phyloP scores from a whole-genome alignment of 2,329 filamentous ascomycete species.

The Didymosphaeria variabile region DNA sequence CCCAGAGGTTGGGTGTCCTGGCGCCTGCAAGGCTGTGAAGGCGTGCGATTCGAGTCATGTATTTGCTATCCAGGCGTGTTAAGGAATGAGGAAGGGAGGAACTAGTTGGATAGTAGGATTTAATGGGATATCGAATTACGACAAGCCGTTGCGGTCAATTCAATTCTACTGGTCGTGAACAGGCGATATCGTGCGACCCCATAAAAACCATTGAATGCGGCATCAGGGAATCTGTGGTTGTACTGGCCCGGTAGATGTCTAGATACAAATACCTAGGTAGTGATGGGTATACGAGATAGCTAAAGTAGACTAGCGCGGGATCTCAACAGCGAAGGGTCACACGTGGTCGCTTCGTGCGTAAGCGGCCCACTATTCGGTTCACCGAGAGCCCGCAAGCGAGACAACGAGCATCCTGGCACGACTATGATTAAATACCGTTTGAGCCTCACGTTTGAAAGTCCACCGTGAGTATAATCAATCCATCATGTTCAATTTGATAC shows the following conservation, averaged over 20 bases:
- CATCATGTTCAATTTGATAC: neutral
- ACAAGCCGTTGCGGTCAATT: neutral
- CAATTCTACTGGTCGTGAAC: too few relatives aligned
- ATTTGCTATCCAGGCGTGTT: neutral
- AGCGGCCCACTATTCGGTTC: slow-evolving; percentile 6
- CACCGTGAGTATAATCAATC: neutral
- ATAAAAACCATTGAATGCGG: too few relatives aligned
- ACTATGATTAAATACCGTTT: neutral
- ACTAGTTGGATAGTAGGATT: neutral
- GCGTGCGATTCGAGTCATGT: neutral
- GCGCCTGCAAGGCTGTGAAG: neutral
- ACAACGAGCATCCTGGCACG: slow-evolving; percentile 4
- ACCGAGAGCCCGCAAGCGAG: slow-evolving; percentile 7
- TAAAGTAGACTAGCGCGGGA: too few relatives aligned
- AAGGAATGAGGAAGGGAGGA: neutral
- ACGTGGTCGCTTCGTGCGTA: neutral
- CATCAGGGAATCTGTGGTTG: too few relatives aligned
- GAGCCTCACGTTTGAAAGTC: neutral
- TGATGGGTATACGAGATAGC: too few relatives aligned
- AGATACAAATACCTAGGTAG: too few relatives aligned
- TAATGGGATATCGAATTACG: neutral
- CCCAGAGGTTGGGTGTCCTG: neutral
- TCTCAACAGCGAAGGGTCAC: too few relatives aligned
- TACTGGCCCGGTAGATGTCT: too few relatives aligned
- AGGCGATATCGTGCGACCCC: too few relatives aligned